Base-by-base conservation (phyloP, 2,329 filamentous ascomycete genomes). In the Triangularia setosa region DNA sequence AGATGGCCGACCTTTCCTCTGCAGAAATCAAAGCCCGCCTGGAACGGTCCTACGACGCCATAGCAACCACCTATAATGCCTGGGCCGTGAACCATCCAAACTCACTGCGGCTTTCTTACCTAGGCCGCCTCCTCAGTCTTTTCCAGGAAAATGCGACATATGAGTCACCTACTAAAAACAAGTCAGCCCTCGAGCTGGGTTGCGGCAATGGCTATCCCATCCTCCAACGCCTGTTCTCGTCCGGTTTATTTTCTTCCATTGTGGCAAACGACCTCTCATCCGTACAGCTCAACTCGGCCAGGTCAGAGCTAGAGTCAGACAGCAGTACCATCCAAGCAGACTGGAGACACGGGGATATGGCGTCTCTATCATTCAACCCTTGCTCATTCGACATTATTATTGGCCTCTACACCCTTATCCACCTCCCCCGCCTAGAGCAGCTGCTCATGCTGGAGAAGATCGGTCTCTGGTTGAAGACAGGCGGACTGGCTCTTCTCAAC, bases 331-430 rank as follows among this genome's bases (percentile, higher is more conserved):
- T 14, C 9, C 68, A 71, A 5, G 63, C 77, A 9, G 59, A 66
- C 25, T 76, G 78, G 58, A 57, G 72, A 21, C 69, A 75, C 60
- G 74, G 75, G 57, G 79, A 81, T 71, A 80, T 80, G 77, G 74
- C 72, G 65, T 63, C 65, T 1, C 73, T 80, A 4, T 60, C 68
- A 2, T 79, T 79, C 59, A 35, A 53, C 4, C 48, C 68, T 0
- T 64, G 67, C 0, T 74, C 75, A 0, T 77, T 87, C 62, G 79
- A 85, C 64, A 82, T 79, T 4, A 77, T 85, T 1, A 68, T 82
- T 0, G 84, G 74, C 0, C 79, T 87, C 69, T 86, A 84, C 72
- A 83, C 80, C 33, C 71, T 87, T 60, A 80, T 85, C 60, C 84
- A 87, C 68, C 76, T 87, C 4, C 82, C 83, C 1, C 77, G 78